Evolutionary conservation across 176 grass and related monocot species (phyloP), one percentile per base, ranked within the genome.

Genomic region (Avena sativa): DNA sequence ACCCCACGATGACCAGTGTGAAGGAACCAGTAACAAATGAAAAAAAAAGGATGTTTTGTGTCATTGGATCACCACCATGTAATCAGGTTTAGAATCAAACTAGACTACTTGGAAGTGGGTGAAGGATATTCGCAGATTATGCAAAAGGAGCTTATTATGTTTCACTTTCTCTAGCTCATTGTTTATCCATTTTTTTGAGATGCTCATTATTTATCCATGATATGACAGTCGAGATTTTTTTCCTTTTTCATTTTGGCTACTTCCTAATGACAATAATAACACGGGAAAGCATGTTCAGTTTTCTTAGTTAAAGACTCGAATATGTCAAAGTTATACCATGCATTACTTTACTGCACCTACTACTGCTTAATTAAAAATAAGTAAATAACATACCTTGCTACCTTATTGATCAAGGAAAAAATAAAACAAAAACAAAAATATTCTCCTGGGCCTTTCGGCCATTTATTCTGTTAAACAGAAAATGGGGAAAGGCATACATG

Each of bases 401-500:
- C 1, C 43, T 47, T 48, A 61, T 17, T 79, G 56, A 78, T 75
- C 11, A 50, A 79, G 58, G 81, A 1, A 60, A 60, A 59, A 66
- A 23, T 26, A 32, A 56, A 74, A 74, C 76, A 57, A 63, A 70
- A 76, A 12, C 10, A 2, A 56, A 55, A 56, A 62, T 25, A 34
- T 74, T 85, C 59, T 76, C 17, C 34, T 11, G 57, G 50, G n/a
- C 72, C 50, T 78, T 86, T 79, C 61, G 63, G 28, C 11, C 20
- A 36, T 79, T 83, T 72, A 13, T 86, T 57, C 74, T 44, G 74
- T 61, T 77, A 69, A 68, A 43, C 34, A 69, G 34, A 79, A 78
- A 67, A 46, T 26, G 32, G 63, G n/a, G 23, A 86, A 69, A 57
- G 47, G 49, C 62, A 68, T 75, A 30, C 47, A 75, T 75, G 72